Percentiles rank a stretch among this genome's conserved stretches.
Evolutionary conservation across 2,329 filamentous ascomycete species (phyloP).

Genomic region (Endocalyx cinctus): DNA sequence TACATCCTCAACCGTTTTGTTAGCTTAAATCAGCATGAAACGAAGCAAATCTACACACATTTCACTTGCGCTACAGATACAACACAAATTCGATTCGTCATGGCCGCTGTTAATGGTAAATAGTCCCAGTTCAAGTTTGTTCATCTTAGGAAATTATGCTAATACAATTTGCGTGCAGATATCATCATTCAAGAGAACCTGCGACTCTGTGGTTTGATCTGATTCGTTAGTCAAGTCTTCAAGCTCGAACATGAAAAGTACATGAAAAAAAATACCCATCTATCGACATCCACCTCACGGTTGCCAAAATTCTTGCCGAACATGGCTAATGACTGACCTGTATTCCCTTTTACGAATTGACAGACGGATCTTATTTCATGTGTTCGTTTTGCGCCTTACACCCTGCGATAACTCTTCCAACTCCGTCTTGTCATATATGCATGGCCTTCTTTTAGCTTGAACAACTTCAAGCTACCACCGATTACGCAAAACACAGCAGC

Average conservation of each 20-base stretch:
- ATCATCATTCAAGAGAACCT: constrained; percentile 99
- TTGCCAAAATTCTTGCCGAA: constrained; percentile 26
- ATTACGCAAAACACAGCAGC: too few relatives aligned
- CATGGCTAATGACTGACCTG: constrained; percentile 28
- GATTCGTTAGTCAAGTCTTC: constrained; percentile 33
- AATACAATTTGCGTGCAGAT: constrained; percentile 50
- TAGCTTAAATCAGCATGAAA: constrained; percentile 96
- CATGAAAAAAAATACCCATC: constrained; percentile 19
- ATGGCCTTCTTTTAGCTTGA: too few relatives aligned
- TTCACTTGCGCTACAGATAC: constrained; percentile 99
- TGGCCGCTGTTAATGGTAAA: constrained; percentile 97
- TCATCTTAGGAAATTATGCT: background rate
- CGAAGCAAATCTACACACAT: constrained; percentile 99
- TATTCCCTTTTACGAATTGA: constrained; percentile 20
- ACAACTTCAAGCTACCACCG: too few relatives aligned
- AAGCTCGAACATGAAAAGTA: constrained; percentile 12
- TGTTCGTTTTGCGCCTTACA: constrained; percentile 24
- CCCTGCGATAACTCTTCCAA: constrained; percentile 17
- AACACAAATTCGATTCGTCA: constrained; percentile 98
- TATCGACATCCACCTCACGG: constrained; percentile 17
- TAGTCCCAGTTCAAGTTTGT: constrained; percentile 4
- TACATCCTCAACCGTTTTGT: constrained; percentile 99
- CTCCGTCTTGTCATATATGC: too few relatives aligned
- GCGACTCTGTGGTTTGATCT: constrained; percentile 93
- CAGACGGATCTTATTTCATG: constrained; percentile 23